A percentile compares a stretch with the other conserved stretches of the same genome.
phyloP scores from a whole-genome alignment of 352 stramenopile genomes.

The Pythium scleroteichum region DNA sequence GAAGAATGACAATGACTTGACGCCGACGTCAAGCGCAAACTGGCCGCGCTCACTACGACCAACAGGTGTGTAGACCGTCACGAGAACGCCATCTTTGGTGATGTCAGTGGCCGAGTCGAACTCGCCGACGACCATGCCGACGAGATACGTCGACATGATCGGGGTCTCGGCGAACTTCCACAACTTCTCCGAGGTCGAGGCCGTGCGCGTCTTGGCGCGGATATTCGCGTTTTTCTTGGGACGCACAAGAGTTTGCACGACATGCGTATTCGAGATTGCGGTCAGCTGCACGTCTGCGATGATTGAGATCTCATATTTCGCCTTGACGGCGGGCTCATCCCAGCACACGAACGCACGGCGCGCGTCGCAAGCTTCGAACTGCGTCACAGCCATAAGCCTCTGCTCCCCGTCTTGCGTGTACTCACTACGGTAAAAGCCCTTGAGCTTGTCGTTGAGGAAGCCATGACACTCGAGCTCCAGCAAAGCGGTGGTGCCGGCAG shows the following conservation, averaged over 20 bases:
- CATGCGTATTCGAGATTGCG: conserved; percentile 97
- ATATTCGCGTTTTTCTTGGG: conserved; percentile 64
- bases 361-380: conserved; percentile 87
- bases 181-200: conserved; percentile 51
- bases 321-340: conserved; percentile 97
- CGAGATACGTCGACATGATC: conserved; percentile 98
- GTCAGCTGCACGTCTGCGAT: conserved; percentile 87
- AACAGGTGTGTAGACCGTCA: conserved; percentile 95
- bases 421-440: conserved; percentile 95
- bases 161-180: conserved; percentile 92
- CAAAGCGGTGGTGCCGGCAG: conserved; percentile 31
- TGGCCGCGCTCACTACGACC: conserved; percentile 89
- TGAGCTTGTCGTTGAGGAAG: conserved; percentile 92
- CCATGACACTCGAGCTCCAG: conserved; percentile 62
- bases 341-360: conserved; percentile 96
- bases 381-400: conserved; percentile 93
- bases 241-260: conserved; percentile 77
- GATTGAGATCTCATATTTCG: conserved; percentile 93
- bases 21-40: conserved; percentile 88
- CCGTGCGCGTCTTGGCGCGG: conserved; percentile 37
- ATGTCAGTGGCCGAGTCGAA: conserved; percentile 94
- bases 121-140: conserved; percentile 93
- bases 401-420: conserved; percentile 92
- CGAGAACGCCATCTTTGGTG: conserved; percentile 89
- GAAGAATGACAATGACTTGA: conserved; percentile 74